Percentiles rank a stretch among this genome's conserved stretches.
Evolutionary conservation across 2,329 filamentous ascomycete species (phyloP).

Genomic region (Fusarium falciforme): DNA sequence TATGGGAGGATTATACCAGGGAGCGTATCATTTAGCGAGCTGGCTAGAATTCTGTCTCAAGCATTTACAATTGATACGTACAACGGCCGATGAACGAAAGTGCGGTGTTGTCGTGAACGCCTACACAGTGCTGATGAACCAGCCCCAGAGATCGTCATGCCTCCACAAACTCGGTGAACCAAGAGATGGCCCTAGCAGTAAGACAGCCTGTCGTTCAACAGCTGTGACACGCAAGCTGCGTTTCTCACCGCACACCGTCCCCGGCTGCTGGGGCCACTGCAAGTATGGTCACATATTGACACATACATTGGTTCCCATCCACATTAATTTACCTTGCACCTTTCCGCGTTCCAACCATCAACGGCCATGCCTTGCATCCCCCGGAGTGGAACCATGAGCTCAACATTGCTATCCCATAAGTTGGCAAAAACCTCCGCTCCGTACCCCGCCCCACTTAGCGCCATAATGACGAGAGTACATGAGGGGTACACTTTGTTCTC

Average conservation of each 20-base stretch:
- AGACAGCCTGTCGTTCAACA: background rate
- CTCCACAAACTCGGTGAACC: background rate
- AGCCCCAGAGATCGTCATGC: background rate
- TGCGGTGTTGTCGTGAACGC: background rate
- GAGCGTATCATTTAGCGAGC: background rate
- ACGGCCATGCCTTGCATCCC: background rate
- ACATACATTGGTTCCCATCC: background rate
- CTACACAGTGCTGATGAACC: background rate
- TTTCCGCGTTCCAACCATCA: background rate
- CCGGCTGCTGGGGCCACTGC: background rate
- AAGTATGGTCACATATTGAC: background rate
- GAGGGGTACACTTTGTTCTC: too few relatives aligned
- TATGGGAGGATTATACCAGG: background rate
- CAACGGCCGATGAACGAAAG: background rate
- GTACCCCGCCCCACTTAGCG: too few relatives aligned
- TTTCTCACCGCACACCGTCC: background rate
- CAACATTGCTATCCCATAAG: background rate
- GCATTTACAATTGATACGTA: background rate
- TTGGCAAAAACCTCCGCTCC: too few relatives aligned
- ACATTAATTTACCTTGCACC: background rate
- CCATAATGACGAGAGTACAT: too few relatives aligned
- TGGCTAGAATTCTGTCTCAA: background rate
- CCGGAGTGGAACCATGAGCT: background rate
- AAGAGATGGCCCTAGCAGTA: background rate
- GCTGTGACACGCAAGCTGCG: background rate